Percentiles rank a stretch among this genome's conserved stretches.
phyloP scores from a whole-genome alignment of 2,329 filamentous ascomycete genomes.

The Tolypocladium pustulatum region DNA sequence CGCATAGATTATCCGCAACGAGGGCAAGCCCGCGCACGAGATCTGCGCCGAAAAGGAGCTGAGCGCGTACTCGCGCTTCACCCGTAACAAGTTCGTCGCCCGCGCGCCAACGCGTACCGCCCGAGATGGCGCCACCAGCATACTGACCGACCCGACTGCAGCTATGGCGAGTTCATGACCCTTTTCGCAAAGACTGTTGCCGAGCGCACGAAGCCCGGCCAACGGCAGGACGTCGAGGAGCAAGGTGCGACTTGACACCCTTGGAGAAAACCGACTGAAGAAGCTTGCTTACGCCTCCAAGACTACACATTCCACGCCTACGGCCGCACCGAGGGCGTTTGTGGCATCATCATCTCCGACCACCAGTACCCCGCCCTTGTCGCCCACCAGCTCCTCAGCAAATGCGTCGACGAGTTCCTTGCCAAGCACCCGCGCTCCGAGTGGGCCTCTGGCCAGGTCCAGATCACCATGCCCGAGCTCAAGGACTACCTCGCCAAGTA shows the following conservation, averaged over 20 bases:
- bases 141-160: constrained; percentile 10
- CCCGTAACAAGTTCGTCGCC: constrained; percentile 50
- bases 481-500: constrained; percentile 66
- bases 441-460: constrained; percentile 46
- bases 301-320: constrained; percentile 73
- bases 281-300: constrained; percentile 10
- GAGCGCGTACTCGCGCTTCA: constrained; percentile 71
- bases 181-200: constrained; percentile 82
- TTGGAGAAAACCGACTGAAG: neutral
- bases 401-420: constrained; percentile 80
- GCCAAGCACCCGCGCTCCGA: constrained; percentile 60
- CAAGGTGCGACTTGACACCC: constrained; percentile 39
- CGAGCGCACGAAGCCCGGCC: constrained; percentile 69
- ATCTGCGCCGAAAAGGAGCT: constrained; percentile 69
- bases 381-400: constrained; percentile 77
- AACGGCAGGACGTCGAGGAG: constrained; percentile 78
- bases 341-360: constrained; percentile 68
- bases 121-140: constrained; percentile 2
- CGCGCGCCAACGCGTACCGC: neutral
- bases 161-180: constrained; percentile 60
- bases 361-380: constrained; percentile 67
- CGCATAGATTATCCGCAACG: constrained; percentile 68
- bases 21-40: constrained; percentile 64
- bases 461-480: constrained; percentile 59
- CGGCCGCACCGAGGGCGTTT: constrained; percentile 62